phyloP scores from a whole-genome alignment of 176 grass and related monocot genomes.

The Urochloa ruziziensis region DNA sequence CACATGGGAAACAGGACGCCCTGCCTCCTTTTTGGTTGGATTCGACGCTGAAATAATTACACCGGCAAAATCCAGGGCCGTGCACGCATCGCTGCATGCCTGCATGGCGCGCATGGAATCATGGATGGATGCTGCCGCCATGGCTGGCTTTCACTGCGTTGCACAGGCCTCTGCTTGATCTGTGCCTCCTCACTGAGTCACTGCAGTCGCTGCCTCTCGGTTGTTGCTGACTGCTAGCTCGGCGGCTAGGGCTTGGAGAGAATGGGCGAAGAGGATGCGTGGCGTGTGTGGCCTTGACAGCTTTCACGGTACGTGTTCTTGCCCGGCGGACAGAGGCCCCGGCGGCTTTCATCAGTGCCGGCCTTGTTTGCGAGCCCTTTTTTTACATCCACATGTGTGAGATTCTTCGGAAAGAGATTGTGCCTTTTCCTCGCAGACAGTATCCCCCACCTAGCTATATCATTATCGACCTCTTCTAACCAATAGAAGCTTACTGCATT shows the following conservation, averaged over 20 bases:
- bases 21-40: conserved; percentile 41
- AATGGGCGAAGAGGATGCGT: neutral
- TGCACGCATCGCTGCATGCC: neutral
- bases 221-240: conserved; percentile 10
- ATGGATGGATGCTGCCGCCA: conserved; percentile 8
- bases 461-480: neutral
- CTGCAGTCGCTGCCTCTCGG: neutral
- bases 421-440: neutral
- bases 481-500: neutral
- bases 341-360: conserved; percentile 9
- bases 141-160: neutral
- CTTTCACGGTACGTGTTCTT: conserved; percentile 4
- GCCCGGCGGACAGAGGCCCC: conserved; percentile 1
- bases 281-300: neutral
- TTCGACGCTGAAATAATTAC: conserved; percentile 47
- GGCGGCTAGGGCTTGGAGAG: neutral
- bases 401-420: conserved; percentile 22
- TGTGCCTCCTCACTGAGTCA: neutral
- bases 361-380: neutral
- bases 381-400: neutral
- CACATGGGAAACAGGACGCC: conserved; percentile 41
- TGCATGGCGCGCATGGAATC: conserved; percentile 8
- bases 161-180: neutral
- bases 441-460: neutral
- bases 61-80: conserved; percentile 32